Evolutionary conservation across 2,329 filamentous ascomycete species (phyloP).

Genomic region (Tothia fuscella): DNA sequence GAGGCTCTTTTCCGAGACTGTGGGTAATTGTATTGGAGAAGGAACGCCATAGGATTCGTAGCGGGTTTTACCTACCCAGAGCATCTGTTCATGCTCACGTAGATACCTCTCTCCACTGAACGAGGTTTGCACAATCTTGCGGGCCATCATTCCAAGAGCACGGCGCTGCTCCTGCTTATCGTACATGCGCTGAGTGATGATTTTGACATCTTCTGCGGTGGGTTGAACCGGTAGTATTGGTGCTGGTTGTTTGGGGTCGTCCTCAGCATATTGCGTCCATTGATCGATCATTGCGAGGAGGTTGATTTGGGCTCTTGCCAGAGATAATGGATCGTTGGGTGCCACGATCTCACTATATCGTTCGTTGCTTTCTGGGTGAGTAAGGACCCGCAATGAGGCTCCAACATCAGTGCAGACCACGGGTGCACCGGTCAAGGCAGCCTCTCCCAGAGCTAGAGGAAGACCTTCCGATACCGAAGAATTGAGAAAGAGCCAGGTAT

Average conservation of each 20-base stretch:
- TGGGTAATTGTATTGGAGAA: neutral
- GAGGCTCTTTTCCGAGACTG: neutral
- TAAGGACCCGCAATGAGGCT: conserved; percentile 44
- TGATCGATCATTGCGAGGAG: conserved; percentile 50
- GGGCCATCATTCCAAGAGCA: conserved; percentile 46
- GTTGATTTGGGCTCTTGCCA: conserved; percentile 51
- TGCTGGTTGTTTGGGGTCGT: conserved; percentile 27
- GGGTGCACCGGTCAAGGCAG: conserved; percentile 43
- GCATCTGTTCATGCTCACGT: conserved; percentile 47
- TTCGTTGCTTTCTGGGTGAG: conserved; percentile 34
- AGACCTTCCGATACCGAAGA: conserved; percentile 45
- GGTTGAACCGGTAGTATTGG: conserved; percentile 38
- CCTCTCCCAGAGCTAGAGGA: conserved; percentile 45
- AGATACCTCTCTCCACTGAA: conserved; percentile 49
- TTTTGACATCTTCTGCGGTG: conserved; percentile 37
- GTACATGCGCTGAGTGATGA: conserved; percentile 47
- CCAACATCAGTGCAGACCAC: conserved; percentile 47
- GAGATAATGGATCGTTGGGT: conserved; percentile 48
- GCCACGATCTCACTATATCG: conserved; percentile 51
- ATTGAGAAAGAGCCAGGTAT: conserved; percentile 38
- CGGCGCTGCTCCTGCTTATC: conserved; percentile 45
- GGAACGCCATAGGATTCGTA: conserved; percentile 8
- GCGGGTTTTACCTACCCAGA: conserved; percentile 25
- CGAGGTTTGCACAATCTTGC: conserved; percentile 46
- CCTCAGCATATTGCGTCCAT: conserved; percentile 48